Evolutionary conservation across 352 stramenopile genomes (phyloP), one percentile per base, ranked within the genome.

Genomic region (Phytophthora megakarya): DNA sequence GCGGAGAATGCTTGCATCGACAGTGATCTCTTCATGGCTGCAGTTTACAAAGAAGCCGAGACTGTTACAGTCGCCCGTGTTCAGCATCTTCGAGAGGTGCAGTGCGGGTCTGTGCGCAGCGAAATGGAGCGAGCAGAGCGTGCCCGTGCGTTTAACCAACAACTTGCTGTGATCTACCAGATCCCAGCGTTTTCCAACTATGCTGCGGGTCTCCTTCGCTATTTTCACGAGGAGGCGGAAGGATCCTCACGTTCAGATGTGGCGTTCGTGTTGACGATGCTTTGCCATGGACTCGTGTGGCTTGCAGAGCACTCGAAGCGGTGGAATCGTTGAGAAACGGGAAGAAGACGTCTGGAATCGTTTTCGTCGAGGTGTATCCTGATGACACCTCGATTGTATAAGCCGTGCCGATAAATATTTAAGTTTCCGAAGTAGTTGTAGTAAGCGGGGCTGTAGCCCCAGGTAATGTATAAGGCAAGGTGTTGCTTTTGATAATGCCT

Each of bases 281-380:
- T 93, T 3, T 93, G 85, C 57, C 85, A 93, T 60, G 84, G 85
- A 5, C 77, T 93, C 37, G 81, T 92, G 33, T 93, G 85, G 85
- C 68, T 93, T 25, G 84, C 85, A 11, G 81, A 91, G 55, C 83
- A 87, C 61, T 93, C 83, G 1, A 91, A 88, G 64, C 68, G 64
- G 13, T 79, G 83, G 65, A 67, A 64, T 40, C 57, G 52, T 18
- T 78, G 48, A 65, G 40, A 52, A 28, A 5, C 19, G 25, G 38
- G 33, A 35, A 11, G n/a, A 42, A 67, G n/a, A 55, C 23, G 45
- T 22, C 11, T 15, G n/a, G 38, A 26, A 45, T 40, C 19, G 28
- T 25, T 65, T 60, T 62, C 42, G 26, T 38, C 4, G 39, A 57
- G 35, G 37, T 53, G 38, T 21, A 39, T 48, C 26, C 37, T 33